Evolutionary conservation across 805 yeast species (phyloP).

Genomic region (Komagataella populi): DNA sequence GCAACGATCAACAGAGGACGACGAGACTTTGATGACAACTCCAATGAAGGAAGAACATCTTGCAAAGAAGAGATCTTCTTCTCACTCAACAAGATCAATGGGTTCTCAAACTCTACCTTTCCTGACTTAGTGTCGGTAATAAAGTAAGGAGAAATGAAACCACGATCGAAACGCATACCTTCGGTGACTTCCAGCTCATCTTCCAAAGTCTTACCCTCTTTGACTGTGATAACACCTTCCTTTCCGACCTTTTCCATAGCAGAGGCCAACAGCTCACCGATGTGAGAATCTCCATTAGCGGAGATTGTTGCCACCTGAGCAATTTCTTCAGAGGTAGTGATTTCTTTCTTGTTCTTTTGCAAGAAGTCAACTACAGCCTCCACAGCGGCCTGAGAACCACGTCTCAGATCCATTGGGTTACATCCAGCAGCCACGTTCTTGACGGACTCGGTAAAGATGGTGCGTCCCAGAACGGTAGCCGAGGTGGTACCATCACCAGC

Average conservation of each 20-base stretch:
- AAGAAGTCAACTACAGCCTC: constrained; percentile 81
- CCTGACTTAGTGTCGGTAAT: constrained; percentile 87
- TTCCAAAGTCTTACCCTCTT: constrained; percentile 92
- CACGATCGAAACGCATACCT: constrained; percentile 98
- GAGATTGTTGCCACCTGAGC: constrained; percentile 98
- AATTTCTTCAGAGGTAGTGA: constrained; percentile 87
- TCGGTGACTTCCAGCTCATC: constrained; percentile 95
- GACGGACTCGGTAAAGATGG: constrained; percentile 89
- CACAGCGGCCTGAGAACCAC: constrained; percentile 95
- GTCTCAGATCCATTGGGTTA: constrained; percentile 96
- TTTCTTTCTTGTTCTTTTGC: constrained; percentile 77
- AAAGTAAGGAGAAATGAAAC: constrained; percentile 93
- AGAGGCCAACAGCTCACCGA: constrained; percentile 79
- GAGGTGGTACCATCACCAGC: constrained; percentile 99
- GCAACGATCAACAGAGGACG: constrained; percentile 89
- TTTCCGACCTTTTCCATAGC: constrained; percentile 99
- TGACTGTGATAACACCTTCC: constrained; percentile 97
- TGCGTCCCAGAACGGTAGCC: constrained; percentile 92
- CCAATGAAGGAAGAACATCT: constrained; percentile 86
- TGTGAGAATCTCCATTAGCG: constrained; percentile 91
- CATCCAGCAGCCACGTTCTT: constrained; percentile 98
- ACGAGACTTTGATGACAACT: constrained; percentile 83
- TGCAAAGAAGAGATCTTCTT: constrained; percentile 85
- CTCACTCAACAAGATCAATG: constrained; percentile 77
- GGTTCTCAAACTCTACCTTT: constrained; percentile 92